These are phyloP conservation scores for Candida nitratophila DNA, from an alignment of 805 yeast species.

Conservation along the genomic window DNA sequence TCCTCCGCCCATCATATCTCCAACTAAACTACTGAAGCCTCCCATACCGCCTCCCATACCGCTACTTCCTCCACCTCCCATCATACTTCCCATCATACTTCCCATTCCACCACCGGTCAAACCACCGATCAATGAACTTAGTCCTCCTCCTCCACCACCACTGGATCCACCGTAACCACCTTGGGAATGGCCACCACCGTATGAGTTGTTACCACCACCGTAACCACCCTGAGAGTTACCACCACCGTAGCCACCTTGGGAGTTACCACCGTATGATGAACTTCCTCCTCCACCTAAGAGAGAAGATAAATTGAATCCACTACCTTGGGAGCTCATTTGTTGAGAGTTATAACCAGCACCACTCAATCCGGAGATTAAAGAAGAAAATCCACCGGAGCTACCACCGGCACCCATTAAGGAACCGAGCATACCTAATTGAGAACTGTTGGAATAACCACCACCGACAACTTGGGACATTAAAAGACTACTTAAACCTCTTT, in stretches of 20 bases:
- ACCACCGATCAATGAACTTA: constrained; percentile 15
- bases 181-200: constrained; percentile 4
- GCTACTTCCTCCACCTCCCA: too few species aligned
- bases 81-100: too few species aligned
- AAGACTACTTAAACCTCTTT: constrained; percentile 22
- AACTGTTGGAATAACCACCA: constrained; percentile 18
- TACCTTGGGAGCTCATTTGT: constrained; percentile 14
- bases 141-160: constrained; percentile 1
- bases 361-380: constrained; percentile 18
- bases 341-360: constrained; percentile 18
- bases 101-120: constrained; percentile 6
- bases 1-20: background rate
- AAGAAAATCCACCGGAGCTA: constrained; percentile 16
- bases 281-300: constrained; percentile 14
- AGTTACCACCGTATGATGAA: background rate
- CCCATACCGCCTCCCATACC: constrained; percentile 5
- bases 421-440: constrained; percentile 20
- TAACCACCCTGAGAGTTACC: constrained; percentile 10
- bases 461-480: constrained; percentile 19
- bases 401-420: constrained; percentile 12
- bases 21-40: constrained; percentile 6
- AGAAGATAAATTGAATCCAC: constrained; percentile 22
- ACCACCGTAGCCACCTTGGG: constrained; percentile 6
- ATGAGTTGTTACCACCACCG: constrained; percentile 12
- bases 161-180: constrained; percentile 9